Evolutionary conservation across 2,329 filamentous ascomycete genomes (phyloP).

Genomic region (Elsinoe fawcettii): DNA sequence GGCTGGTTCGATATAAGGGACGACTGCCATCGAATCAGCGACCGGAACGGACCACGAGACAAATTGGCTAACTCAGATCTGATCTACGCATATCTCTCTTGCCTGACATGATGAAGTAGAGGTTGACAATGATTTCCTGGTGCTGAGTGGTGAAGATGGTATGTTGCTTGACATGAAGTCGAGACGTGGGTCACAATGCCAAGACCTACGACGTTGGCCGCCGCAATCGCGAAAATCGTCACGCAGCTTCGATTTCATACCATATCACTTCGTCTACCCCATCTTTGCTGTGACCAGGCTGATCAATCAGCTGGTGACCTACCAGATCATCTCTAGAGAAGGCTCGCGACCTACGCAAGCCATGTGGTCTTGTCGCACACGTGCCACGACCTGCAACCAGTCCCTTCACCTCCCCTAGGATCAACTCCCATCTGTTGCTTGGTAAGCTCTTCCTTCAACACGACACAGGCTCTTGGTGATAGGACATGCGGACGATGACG

Average conservation of each 20-base stretch:
- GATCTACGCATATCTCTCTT: slow-evolving; percentile 69
- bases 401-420: background rate
- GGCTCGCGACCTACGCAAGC: background rate
- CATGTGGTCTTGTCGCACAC: slow-evolving; percentile 10
- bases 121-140: slow-evolving; percentile 48
- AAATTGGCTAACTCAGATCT: slow-evolving; percentile 57
- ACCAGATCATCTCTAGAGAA: background rate
- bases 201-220: background rate
- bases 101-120: background rate
- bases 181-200: background rate
- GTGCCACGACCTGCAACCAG: slow-evolving; percentile 12
- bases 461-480: background rate
- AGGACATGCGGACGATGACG: background rate
- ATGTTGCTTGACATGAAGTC: background rate
- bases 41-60: slow-evolving; percentile 11
- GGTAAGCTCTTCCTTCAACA: background rate
- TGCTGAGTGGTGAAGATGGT: slow-evolving; percentile 19
- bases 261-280: background rate
- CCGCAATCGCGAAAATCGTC: slow-evolving; percentile 8
- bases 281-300: background rate
- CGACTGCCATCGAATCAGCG: slow-evolving; percentile 50
- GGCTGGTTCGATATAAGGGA: slow-evolving; percentile 75
- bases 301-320: background rate
- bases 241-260: background rate
- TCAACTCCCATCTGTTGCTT: background rate